Base-by-base conservation (phyloP, 192 early-diverging fungal species). In the Linnemannia exigua region DNA sequence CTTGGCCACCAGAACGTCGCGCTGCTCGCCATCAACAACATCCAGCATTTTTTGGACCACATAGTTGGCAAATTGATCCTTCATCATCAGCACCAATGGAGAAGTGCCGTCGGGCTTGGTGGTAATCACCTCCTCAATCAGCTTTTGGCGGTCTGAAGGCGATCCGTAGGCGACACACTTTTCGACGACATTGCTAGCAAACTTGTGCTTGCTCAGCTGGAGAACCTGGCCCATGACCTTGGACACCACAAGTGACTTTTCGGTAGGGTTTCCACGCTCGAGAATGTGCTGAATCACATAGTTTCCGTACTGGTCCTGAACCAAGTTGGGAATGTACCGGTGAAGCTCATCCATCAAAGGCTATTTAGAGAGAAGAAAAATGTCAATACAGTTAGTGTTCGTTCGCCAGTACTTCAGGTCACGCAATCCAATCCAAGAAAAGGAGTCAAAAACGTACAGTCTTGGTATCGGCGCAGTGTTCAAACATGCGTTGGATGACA, bases 21-120 rank as follows among this genome's bases (percentile, higher is more conserved):
- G 94, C 87, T 98, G 96, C 36, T 94, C 92, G 15, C 93, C 97
- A 76, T 96, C 95, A 9, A 97, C 96, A 47, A 98, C 97, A 88
- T 99, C 98, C 72, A 99, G 91, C 97, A 99, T 97, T 87, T 99
- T 99, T 82, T 99, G 98, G 71, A 99, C 97, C 22, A 99, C 98
- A 84, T 99, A 99, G 80, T 99, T 99, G 72, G 98, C 98, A 79
- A 97, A 99, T 88, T 99, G 98, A 90, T 99, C 98, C 89, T 98
- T 98, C 98, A 99, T 99, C 97, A 99, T 98, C 9, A 92, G 89
- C 52, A 97, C 91, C 77, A 99, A 87, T n/a, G 95, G 93, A 14
- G 76, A 70, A 0, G 76, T 63, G 12, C 38, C 96, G 86, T 97
- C 97, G 25, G 95, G 91, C 75, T 93, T 91, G 48, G 94, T 90